Evolutionary conservation across 306 rosid species (phyloP), one percentile per base, ranked within the genome.

Genomic region (Luffa acutangula): DNA sequence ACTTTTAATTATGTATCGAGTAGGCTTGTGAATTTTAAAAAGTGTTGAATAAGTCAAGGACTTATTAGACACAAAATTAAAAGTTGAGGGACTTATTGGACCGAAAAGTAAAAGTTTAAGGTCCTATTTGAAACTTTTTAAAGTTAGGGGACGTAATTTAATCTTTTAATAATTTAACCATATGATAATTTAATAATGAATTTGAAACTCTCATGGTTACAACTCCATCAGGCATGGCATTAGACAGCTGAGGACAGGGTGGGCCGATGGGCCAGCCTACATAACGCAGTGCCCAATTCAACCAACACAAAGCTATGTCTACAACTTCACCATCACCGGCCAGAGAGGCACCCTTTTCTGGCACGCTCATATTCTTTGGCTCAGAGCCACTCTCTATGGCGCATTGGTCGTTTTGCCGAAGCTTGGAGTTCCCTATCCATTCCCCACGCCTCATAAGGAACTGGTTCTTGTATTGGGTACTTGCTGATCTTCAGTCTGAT

Each of bases 221-320:
- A 65, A 64, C 7, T 64, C 20, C 2, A 15, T 36, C 73, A 90
- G 98, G 98, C 98, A 93, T 65, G 97, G 98, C 13, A 57, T 93
- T 1, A 88, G 92, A 76, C 98, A 93, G 45, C 82, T 93, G 18
- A 43, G 93, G 46, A 85, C 89, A 0, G 97, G 98, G 1, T 93
- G 98, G 98, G 95, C 98, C 0, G 98, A 93, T 82, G 98, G 98
- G 48, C 98, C 98, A 0, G 98, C 98, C 10, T 93, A 87, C 77
- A 90, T 93, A 80, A 93, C 98, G 15, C 98, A 93, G 56, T 93
- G 98, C 78, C 98, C 98, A 10, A 91, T 93, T 82, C 93, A 90
- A 80, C 92, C 93, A 0, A 91, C 90, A 3, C 91, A 90, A 4
- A 87, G 66, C 36, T 93, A 69, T 63, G 36, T 84, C 4, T 91